Evolutionary conservation across 2,329 filamentous ascomycete species (phyloP).

Genomic region (Cladosporium sp.): DNA sequence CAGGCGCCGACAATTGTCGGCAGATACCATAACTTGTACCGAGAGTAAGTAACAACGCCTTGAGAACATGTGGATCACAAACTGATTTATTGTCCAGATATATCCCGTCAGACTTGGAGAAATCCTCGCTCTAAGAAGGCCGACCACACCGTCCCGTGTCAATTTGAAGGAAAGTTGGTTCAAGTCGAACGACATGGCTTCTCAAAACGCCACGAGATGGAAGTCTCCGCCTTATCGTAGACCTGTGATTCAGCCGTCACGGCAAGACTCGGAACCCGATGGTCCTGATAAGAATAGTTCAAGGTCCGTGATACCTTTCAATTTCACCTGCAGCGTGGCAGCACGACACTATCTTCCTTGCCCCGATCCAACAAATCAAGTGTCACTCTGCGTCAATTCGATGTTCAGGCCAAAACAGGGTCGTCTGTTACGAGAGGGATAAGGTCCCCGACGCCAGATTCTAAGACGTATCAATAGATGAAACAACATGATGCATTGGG

Average conservation of each 20-base stretch:
- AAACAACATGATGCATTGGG: background rate
- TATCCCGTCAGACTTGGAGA: background rate
- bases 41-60: background rate
- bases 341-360: background rate
- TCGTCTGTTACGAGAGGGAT: background rate
- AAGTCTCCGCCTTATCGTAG: background rate
- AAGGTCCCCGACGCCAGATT: background rate
- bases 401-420: background rate
- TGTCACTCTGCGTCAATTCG: background rate
- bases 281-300: background rate
- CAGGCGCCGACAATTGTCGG: conserved; percentile 12
- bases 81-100: background rate
- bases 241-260: background rate
- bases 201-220: background rate
- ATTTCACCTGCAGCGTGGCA: background rate
- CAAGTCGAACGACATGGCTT: background rate
- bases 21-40: conserved; percentile 8
- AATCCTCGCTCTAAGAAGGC: background rate
- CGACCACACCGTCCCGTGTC: background rate
- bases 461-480: background rate
- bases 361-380: background rate
- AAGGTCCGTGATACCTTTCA: background rate
- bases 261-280: background rate
- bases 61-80: background rate
- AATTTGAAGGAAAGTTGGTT: background rate